Evolutionary conservation across 345 rosid species (phyloP).

Genomic region (Linum trigynum): DNA sequence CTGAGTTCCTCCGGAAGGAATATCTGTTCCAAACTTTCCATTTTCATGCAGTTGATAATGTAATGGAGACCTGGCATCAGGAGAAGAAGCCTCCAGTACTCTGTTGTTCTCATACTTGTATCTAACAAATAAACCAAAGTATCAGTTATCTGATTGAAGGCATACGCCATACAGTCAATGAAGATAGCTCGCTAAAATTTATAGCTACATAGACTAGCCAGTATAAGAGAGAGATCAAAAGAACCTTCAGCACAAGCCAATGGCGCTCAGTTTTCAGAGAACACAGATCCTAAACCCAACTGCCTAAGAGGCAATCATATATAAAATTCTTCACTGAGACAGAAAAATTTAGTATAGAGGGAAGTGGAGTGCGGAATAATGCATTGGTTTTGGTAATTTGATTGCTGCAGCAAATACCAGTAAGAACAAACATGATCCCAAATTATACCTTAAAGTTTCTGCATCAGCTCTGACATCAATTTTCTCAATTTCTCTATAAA

Average conservation of each 20-base stretch:
- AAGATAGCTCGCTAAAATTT: neutral
- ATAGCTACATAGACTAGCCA: neutral
- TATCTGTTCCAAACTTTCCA: conserved; percentile 54
- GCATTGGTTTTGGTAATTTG: no score
- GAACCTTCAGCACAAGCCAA: neutral
- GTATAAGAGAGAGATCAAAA: neutral
- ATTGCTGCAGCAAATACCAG: no score
- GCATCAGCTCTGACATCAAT: conserved; percentile 92
- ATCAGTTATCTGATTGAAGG: conserved; percentile 4
- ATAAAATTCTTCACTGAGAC: no score
- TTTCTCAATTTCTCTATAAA: conserved; percentile 77
- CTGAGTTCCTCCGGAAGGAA: conserved; percentile 66
- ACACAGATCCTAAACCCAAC: neutral
- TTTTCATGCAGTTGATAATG: conserved; percentile 67
- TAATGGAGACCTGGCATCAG: conserved; percentile 60
- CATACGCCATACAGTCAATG: neutral
- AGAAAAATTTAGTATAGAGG: no score
- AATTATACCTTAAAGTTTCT: conserved; percentile 54
- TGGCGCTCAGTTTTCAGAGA: no score
- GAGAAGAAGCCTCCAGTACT: conserved; percentile 64
- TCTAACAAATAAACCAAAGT: conserved; percentile 24
- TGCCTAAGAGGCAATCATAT: no score
- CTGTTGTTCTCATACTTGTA: conserved; percentile 84
- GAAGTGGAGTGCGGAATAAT: no score
- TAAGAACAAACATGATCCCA: no score